Evolutionary conservation across 78 protist species (phyloP), one percentile per base, ranked within the genome.

Genomic region (Cavenderia fasciculata): DNA sequence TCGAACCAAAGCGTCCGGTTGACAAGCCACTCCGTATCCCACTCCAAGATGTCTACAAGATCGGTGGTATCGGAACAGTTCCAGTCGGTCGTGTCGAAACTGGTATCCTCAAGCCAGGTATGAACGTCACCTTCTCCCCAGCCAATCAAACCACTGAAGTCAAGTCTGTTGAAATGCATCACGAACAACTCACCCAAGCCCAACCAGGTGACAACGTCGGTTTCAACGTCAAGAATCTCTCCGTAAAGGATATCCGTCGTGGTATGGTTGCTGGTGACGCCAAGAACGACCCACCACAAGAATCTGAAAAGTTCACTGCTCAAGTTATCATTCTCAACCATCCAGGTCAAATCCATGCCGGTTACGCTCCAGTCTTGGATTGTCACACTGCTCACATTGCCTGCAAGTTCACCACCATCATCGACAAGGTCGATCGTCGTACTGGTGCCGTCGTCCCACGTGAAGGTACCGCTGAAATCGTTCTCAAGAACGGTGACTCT

Each of bases 161-260:
- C 94, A 97, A 96, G 87, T 96, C 99, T 33, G 97, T 98, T 63
- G 99, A 98, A 87, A 98, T 98, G 99, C 99, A 98, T 92, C 99
- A 98, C 96, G 95, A 92, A 74, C 69, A 73, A 44, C 78, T 97
- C 59, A 59, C 65, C 46, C 93, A 92, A 77, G 99, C 99, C 75
- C 34, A 44, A 38, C 97, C 99, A 72, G 99, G 99, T 29, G 98
- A 98, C 97, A 98, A 97, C 96, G 96, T 98, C 46, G 99, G 99
- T 56, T 96, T 98, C 96, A 97, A 97, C 96, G 95, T 98, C 93
- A 98, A 98, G 97, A 69, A 61, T 73, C 86, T 98, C 10, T 63
- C 97, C 74, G 97, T 95, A 93, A 96, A 96, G 93, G 98, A 98
- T 40, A 79, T 98, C 96, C 69, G 73, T 49, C 94, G 99, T 38